Base-by-base conservation (phyloP, 345 rosid genomes). In the Rhizophora mangle region DNA sequence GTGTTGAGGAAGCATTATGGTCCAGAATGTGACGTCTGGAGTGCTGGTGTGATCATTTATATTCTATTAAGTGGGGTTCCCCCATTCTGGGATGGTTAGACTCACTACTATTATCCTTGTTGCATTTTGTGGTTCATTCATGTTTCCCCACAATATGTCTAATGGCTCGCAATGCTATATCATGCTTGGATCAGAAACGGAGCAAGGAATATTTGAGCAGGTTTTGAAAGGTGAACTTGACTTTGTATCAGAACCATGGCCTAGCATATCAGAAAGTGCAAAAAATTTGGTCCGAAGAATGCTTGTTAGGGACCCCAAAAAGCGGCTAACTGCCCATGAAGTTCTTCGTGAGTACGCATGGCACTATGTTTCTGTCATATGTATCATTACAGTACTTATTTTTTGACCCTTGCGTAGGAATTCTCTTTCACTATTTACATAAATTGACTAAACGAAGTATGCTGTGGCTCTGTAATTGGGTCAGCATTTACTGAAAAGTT, bases 81-180 rank as follows among this genome's bases (percentile, higher is more conserved):
- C 62, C 99, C 97, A 34, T 95, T 95, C 74, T 95, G 99, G 99
- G 99, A 89, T 74, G 99, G 98, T 94, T 69, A 82, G 82, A 67
- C 15, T 9, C 52, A 22, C 57, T 29, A 8, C 57, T n/a, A 31
- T 22, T 60, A 36, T 65, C 31, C 39, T 61, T 26, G 49, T 62
- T 52, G 8, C 30, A 63, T 62, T 68, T 55, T 54, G 15, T 37
- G 46, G 60, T 30, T 70, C 64, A 18, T 52, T 19, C 60, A 62
- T 73, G 72, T 36, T 69, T 68, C 27, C 19, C 18, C 47, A 68
- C 36, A 68, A 69, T 39, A 21, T 49, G 36, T 75, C 63, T 75
- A 58, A 80, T 70, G 11, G 58, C 24, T 70, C 76, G 64, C 69
- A 18, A 62, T 66, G 7, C 6, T 54, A 11, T 73, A 59, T 65